These are phyloP conservation scores for Rhypophila decipiens DNA, from an alignment of 495 filamentous ascomycete species.

Conservation along the genomic window DNA sequence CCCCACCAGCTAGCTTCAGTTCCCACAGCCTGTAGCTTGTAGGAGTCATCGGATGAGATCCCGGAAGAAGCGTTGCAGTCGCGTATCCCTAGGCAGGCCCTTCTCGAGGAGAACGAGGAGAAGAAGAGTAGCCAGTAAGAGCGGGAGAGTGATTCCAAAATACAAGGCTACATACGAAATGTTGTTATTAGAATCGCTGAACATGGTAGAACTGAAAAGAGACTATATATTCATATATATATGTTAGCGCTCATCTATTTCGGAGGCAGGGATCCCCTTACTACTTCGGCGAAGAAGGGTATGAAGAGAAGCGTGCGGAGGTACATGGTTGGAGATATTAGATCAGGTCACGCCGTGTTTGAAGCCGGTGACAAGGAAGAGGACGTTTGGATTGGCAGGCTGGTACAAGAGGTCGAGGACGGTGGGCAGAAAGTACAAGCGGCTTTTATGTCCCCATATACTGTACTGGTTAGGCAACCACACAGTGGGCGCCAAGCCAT, in stretches of 20 bases:
- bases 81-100: background rate
- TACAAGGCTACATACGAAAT: background rate
- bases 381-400: too few relatives aligned
- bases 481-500: too few relatives aligned
- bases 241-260: background rate
- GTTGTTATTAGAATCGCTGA: constrained; percentile 1
- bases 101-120: background rate
- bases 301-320: too few relatives aligned
- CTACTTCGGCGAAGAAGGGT: background rate
- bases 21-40: background rate
- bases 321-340: too few relatives aligned
- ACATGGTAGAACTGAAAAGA: constrained; percentile 1
- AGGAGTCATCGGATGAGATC: background rate
- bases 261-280: constrained; percentile 1
- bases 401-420: too few relatives aligned
- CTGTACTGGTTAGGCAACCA: too few relatives aligned
- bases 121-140: background rate
- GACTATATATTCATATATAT: background rate
- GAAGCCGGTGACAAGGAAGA: too few relatives aligned
- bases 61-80: background rate
- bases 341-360: too few relatives aligned
- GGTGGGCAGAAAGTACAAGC: too few relatives aligned
- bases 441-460: too few relatives aligned
- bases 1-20: too few relatives aligned
- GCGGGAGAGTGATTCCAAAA: background rate